A percentile compares a stretch with the other conserved stretches of the same genome.
These are phyloP conservation scores for Closterium sp. DNA, from an alignment of 139 green algal species.

Conservation along the genomic window DNA sequence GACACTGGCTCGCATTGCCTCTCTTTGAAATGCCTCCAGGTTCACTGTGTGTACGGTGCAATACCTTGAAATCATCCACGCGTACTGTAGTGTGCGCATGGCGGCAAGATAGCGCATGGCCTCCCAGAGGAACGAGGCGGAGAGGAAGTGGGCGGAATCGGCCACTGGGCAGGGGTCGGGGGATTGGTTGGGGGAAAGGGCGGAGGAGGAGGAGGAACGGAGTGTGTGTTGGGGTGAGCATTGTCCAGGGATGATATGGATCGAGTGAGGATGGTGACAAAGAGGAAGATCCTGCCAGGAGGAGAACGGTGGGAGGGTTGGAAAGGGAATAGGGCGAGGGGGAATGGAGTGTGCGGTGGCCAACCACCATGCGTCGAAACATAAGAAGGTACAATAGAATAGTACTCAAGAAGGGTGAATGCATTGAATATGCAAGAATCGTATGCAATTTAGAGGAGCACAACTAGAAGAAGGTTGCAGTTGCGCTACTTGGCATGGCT, in stretches of 20 bases:
- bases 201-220: background rate
- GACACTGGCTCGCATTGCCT: background rate
- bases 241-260: background rate
- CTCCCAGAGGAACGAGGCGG: background rate
- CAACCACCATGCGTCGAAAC: too few relatives aligned
- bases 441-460: too few relatives aligned
- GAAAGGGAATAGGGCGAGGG: too few relatives aligned
- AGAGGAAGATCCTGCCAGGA: background rate
- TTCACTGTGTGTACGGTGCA: background rate
- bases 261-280: background rate
- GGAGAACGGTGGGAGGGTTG: too few relatives aligned
- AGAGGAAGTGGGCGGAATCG: background rate
- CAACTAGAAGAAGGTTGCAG: too few relatives aligned
- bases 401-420: too few relatives aligned
- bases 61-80: background rate
- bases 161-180: background rate
- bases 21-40: background rate
- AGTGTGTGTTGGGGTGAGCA: background rate
- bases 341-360: too few relatives aligned
- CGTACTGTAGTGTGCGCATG: background rate
- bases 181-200: background rate
- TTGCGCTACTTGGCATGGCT: too few relatives aligned
- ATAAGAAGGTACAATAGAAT: too few relatives aligned
- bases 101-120: background rate
- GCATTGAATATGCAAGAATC: too few relatives aligned